phyloP scores from a whole-genome alignment of 495 filamentous ascomycete genomes.

The Hypoxylon perforatum region DNA sequence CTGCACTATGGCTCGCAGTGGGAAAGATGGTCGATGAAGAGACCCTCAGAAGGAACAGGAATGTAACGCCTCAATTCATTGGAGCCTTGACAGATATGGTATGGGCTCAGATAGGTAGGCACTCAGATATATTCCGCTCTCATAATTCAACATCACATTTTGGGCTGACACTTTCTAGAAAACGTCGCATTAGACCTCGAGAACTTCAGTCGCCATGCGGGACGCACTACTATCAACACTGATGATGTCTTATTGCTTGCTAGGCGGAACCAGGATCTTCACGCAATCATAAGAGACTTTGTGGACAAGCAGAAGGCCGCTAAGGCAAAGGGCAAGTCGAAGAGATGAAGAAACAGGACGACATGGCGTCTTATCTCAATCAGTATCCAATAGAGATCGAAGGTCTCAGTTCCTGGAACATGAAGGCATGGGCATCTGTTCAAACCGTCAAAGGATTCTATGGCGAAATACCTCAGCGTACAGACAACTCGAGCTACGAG shows the following conservation, averaged over 20 bases:
- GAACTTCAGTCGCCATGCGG: slow-evolving; percentile 88
- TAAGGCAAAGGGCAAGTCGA: slow-evolving; percentile 50
- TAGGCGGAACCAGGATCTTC: slow-evolving; percentile 85
- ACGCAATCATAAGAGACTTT: slow-evolving; percentile 74
- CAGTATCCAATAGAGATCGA: not conserved
- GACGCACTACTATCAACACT: slow-evolving; percentile 79
- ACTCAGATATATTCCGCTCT: slow-evolving; percentile 36
- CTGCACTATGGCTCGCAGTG: slow-evolving; percentile 90
- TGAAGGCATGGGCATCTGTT: not conserved
- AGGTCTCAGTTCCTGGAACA: not conserved
- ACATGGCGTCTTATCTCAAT: not conserved
- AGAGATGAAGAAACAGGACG: slow-evolving; percentile 34
- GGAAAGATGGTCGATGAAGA: slow-evolving; percentile 93
- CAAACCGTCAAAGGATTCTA: not conserved
- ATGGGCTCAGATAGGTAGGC: slow-evolving; percentile 91
- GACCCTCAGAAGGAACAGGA: slow-evolving; percentile 76
- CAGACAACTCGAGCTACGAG: not conserved
- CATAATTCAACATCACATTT: not conserved
- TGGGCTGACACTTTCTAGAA: slow-evolving; percentile 58
- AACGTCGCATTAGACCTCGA: slow-evolving; percentile 80
- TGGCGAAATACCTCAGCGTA: not conserved
- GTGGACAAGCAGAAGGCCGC: slow-evolving; percentile 68
- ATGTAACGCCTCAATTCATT: slow-evolving; percentile 96
- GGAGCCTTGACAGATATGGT: slow-evolving; percentile 91
- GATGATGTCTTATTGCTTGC: slow-evolving; percentile 90